Evolutionary conservation across 2,329 filamentous ascomycete species (phyloP).

Genomic region (Phialophora expanda): DNA sequence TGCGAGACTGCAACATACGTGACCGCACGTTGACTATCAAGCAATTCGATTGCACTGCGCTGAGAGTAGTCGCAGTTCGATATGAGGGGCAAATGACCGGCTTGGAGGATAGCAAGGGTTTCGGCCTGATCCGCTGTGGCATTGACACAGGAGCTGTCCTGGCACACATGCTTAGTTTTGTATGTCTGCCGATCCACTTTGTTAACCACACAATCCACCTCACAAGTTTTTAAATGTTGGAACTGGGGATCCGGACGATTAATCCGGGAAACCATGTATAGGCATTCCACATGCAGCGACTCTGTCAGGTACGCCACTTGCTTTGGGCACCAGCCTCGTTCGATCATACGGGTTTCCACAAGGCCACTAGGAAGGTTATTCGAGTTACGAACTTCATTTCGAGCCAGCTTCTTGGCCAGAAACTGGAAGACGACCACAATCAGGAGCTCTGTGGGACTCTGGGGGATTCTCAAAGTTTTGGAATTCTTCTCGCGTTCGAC

Average conservation of each 20-base stretch:
- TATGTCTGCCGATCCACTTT: slow-evolving; percentile 2
- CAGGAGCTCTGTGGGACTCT: neutral
- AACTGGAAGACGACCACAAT: slow-evolving; percentile 3
- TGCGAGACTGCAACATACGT: slow-evolving; percentile 8
- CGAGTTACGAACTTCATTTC: neutral
- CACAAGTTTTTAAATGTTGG: neutral
- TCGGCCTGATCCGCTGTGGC: neutral
- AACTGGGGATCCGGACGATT: neutral
- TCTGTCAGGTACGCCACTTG: neutral
- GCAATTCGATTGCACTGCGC: neutral
- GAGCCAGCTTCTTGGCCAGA: neutral
- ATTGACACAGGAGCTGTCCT: neutral
- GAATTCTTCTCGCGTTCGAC: neutral
- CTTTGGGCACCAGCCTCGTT: neutral
- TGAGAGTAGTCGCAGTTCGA: neutral
- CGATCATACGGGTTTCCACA: neutral
- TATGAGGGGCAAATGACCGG: neutral
- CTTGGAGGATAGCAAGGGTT: neutral
- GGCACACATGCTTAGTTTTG: slow-evolving; percentile 1
- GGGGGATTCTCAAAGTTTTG: neutral
- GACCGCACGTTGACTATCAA: neutral
- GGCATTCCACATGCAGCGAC: slow-evolving; percentile 4
- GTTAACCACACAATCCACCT: slow-evolving; percentile 1
- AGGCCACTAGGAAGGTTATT: neutral
- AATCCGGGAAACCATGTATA: slow-evolving; percentile 4